phyloP scores from a whole-genome alignment of 208 protist genomes.

The Porcisia deanei region DNA sequence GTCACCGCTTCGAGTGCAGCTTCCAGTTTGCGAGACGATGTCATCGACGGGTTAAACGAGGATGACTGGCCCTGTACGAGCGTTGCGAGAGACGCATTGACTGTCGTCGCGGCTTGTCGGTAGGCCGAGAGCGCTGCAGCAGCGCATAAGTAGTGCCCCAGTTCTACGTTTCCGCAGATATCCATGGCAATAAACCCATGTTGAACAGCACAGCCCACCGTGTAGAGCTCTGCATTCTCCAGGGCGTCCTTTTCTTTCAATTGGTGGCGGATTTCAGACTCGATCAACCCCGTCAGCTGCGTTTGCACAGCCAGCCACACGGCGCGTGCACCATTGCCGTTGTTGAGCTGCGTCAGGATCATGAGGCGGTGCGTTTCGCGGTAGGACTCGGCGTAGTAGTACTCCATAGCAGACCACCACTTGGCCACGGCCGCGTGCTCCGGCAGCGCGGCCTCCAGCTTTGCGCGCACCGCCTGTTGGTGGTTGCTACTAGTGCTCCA shows the following conservation, averaged over 20 bases:
- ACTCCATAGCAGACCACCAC: conserved; percentile 63
- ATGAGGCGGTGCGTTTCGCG: conserved; percentile 45
- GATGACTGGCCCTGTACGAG: not conserved
- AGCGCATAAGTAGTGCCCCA: conserved; percentile 47
- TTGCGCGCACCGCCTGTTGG: conserved; percentile 41
- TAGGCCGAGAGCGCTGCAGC: conserved; percentile 65
- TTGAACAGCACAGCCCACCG: conserved; percentile 66
- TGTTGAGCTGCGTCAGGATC: conserved; percentile 38
- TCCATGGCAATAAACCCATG: conserved; percentile 63
- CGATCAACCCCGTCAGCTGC: conserved; percentile 42
- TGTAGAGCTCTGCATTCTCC: conserved; percentile 37
- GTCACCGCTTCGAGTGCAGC: conserved; percentile 1
- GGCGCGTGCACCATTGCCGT: conserved; percentile 41
- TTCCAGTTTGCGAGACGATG: conserved; percentile 1
- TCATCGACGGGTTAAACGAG: conserved; percentile 1
- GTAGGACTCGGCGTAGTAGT: conserved; percentile 44
- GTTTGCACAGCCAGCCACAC: conserved; percentile 76
- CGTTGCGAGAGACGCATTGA: conserved; percentile 4
- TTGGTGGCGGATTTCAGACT: conserved; percentile 46
- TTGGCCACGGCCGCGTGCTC: conserved; percentile 45
- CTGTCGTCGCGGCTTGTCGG: conserved; percentile 35
- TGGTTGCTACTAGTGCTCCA: conserved; percentile 50
- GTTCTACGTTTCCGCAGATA: conserved; percentile 40
- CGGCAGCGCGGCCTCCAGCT: conserved; percentile 41
- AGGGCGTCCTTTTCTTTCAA: conserved; percentile 40